A percentile compares a stretch with the other conserved stretches of the same genome.
phyloP scores from a whole-genome alignment of 2,329 filamentous ascomycete genomes.

The Pseudogymnoascus sp. region DNA sequence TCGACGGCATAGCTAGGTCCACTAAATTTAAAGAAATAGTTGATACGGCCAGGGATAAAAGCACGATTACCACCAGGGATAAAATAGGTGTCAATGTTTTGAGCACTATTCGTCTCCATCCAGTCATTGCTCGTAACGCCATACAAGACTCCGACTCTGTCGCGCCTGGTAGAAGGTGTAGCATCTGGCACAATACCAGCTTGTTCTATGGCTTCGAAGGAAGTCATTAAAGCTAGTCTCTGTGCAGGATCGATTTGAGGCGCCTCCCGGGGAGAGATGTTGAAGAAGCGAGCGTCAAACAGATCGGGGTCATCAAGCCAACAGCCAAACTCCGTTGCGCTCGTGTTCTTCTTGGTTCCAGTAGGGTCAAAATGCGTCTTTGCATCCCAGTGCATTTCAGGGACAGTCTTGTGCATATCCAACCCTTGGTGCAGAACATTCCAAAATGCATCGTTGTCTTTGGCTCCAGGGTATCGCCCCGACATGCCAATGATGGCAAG shows the following conservation, averaged over 20 bases:
- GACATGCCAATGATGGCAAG: constrained; percentile 81
- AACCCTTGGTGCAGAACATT: constrained; percentile 68
- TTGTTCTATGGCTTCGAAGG: constrained; percentile 73
- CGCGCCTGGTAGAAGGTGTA: constrained; percentile 33
- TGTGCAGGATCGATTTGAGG: constrained; percentile 73
- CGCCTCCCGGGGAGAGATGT: constrained; percentile 73
- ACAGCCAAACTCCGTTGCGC: constrained; percentile 66
- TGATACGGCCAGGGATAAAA: constrained; percentile 22
- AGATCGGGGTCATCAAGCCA: constrained; percentile 60
- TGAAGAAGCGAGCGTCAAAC: constrained; percentile 74
- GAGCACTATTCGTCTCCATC: constrained; percentile 14
- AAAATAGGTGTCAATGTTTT: constrained; percentile 13
- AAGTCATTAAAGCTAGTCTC: constrained; percentile 63
- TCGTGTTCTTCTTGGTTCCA: constrained; percentile 66
- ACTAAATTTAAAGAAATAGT: constrained; percentile 31
- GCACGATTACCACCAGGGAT: constrained; percentile 1
- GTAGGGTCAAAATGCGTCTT: constrained; percentile 63
- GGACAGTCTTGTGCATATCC: constrained; percentile 60
- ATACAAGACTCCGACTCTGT: constrained; percentile 17
- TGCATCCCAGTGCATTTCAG: constrained; percentile 65
- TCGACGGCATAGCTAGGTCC: constrained; percentile 30
- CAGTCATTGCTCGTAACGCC: constrained; percentile 18
- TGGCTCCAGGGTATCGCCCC: constrained; percentile 67
- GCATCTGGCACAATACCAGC: constrained; percentile 53
- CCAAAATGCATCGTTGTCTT: constrained; percentile 65